Base-by-base conservation (phyloP, 208 protist species). In the Porcisia deanei region DNA sequence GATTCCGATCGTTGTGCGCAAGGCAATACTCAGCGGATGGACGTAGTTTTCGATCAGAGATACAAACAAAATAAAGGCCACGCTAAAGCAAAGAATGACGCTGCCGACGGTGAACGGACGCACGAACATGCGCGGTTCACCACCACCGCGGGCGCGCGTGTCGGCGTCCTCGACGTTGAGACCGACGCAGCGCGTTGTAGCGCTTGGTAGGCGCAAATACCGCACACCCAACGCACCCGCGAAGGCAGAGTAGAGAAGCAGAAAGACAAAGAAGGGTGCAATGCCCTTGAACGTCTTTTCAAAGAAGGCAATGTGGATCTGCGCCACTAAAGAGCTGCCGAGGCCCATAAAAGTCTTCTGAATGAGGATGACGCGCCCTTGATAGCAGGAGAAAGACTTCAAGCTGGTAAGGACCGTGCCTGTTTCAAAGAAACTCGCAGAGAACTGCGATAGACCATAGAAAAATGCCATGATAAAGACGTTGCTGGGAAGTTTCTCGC, bases 261-360 rank as follows among this genome's bases (percentile, higher is more conserved):
- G 73, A 64, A 94, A 93, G 0, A 82, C 65, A 54, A 96, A 93
- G 73, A 96, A 94, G 8, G 85, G 84, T 4, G 83, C 81, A 41
- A 96, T 90, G 37, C 81, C 71, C 16, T 8, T 12, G 58, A 84
- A 80, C 2, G 47, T 61, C 22, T 71, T 80, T 66, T 91, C 84
- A 73, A 96, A 93, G 60, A 96, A 94, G 37, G 88, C 86, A 61
- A 92, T 58, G 79, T 94, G 90, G 18, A 96, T 76, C 53, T 94
- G 89, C 7, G 88, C 89, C 34, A 96, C 88, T 2, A 96, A 67
- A 7, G 89, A 88, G 73, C 85, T 94, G 54, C 91, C 91, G 12
- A 96, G 84, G 20, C 91, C 91, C 91, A 96, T 96, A 71, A 94
- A 96, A 6, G 91, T 96, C 73, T 96, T 96, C 63, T 96, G 91